Evolutionary conservation across 257 asterid genomes (phyloP).

Genomic region (Primulina eburnea): DNA sequence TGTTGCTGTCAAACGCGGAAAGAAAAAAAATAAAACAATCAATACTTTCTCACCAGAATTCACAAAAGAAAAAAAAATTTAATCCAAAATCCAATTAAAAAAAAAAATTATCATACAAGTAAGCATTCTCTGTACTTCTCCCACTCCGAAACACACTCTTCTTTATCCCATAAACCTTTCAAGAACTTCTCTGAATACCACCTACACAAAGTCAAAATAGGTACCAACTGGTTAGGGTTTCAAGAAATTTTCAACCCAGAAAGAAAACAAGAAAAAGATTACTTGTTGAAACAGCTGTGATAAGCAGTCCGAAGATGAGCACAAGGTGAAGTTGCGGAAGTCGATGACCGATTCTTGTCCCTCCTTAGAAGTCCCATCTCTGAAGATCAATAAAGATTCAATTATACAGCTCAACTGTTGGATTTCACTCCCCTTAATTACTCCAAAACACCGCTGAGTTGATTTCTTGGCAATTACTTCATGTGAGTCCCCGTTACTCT

Average conservation of each 20-base stretch:
- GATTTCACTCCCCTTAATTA: too few species aligned
- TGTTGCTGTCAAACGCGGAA: conserved; percentile 46
- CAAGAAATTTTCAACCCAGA: conserved; percentile 1
- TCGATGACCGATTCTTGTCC: too few species aligned
- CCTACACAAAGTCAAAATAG: conserved; percentile 33
- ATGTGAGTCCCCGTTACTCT: too few species aligned
- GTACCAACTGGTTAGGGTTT: conserved; percentile 20
- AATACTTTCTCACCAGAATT: neutral
- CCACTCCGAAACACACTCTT: conserved; percentile 79
- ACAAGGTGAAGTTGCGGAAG: conserved; percentile 71
- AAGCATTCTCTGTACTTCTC: conserved; percentile 76
- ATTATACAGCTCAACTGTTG: too few species aligned
- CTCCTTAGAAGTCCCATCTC: too few species aligned
- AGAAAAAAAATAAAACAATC: conserved; percentile 8
- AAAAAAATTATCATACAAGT: conserved; percentile 50
- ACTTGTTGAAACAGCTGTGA: conserved; percentile 89
- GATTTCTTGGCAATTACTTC: too few species aligned
- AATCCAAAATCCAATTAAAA: conserved; percentile 17
- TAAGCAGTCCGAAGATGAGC: conserved; percentile 70
- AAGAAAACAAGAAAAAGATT: conserved; percentile 2
- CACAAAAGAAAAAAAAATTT: neutral
- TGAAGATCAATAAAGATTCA: too few species aligned
- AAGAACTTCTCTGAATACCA: conserved; percentile 87
- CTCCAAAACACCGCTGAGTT: too few species aligned
- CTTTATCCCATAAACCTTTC: conserved; percentile 90